Evolutionary conservation across 2,329 filamentous ascomycete species (phyloP), one percentile per base, ranked within the genome.

Genomic region (Pseudocercospora fuligena): DNA sequence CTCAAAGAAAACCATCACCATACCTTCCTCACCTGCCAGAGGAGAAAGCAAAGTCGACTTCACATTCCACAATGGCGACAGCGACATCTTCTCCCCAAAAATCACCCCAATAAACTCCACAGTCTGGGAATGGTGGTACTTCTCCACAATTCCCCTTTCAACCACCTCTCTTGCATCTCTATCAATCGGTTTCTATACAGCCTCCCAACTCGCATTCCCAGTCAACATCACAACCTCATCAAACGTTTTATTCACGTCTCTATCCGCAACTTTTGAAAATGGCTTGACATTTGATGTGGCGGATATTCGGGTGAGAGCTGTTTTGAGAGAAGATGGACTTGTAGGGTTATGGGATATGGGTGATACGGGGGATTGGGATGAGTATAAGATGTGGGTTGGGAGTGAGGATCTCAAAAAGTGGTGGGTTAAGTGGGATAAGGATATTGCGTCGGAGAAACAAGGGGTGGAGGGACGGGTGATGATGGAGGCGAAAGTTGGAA

Each of bases 291-390:
- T 56, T 21, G 53, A 5, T 6, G 12, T 8, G 4, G 12, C 19
- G 3, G 3, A 7, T 33, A 4, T n/a, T 2, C 53, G 25, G 6
- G 23, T 19, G 1, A 56, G 29, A 7, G 25, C 53, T 8, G 53
- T 31, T 2, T 11, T 56, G 7, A 56, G 16, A 9, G 23, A 16
- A n/a, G 29, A 56, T 33, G 53, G 53, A n/a, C 4, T 29, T 4
- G 23, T 31, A 0, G 51, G 53, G 11, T 9, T 27, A 23, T 56
- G 12, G 23, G 53, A 56, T 56, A 19, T 11, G 19, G 53, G 25
- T n/a, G 49, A 54, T 54, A 54, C 49, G 49, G 49, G 49, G 19
- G 23, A 29, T 56, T 56, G 53, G 53, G 53, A 31, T 29, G 27
- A 25, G 23, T 56, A 29, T 31, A 56, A 56, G 16, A 56, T 56